A percentile compares a stretch with the other conserved stretches of the same genome.
phyloP scores from a whole-genome alignment of 352 stramenopile genomes.

The Hyaloperonospora arabidopsidis region DNA sequence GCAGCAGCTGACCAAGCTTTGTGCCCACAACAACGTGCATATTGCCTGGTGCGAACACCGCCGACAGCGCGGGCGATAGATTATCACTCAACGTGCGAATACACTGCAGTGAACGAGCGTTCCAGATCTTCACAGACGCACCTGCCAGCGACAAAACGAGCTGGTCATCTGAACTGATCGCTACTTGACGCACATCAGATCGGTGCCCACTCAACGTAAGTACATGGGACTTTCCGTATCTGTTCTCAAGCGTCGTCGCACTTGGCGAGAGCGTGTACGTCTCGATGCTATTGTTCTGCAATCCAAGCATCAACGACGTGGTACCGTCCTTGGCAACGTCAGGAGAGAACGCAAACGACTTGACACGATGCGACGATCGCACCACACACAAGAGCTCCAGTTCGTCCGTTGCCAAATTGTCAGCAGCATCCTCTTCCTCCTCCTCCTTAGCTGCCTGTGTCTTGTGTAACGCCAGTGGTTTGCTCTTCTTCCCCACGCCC shows the following conservation, averaged over 20 bases:
- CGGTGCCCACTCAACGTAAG: slow-evolving; percentile 84
- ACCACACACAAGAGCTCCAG: slow-evolving; percentile 82
- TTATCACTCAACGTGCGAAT: slow-evolving; percentile 83
- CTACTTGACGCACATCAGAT: slow-evolving; percentile 86
- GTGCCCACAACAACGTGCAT: slow-evolving; percentile 95
- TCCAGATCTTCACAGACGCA: slow-evolving; percentile 90
- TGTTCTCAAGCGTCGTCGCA: slow-evolving; percentile 51
- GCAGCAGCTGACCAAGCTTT: slow-evolving; percentile 90
- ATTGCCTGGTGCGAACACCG: slow-evolving; percentile 93
- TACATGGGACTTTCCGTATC: slow-evolving; percentile 57
- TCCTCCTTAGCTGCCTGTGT: slow-evolving; percentile 33
- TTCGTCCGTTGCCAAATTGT: slow-evolving; percentile 74
- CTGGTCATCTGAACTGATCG: slow-evolving; percentile 84
- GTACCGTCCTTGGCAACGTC: slow-evolving; percentile 76
- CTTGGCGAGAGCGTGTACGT: slow-evolving; percentile 67
- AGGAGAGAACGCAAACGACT: slow-evolving; percentile 82
- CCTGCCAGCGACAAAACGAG: slow-evolving; percentile 85
- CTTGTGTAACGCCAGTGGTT: slow-evolving; percentile 29
- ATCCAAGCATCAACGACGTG: slow-evolving; percentile 74
- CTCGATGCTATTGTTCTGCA: slow-evolving; percentile 90
- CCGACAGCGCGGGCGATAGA: slow-evolving; percentile 86
- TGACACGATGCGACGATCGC: slow-evolving; percentile 77
- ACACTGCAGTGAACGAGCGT: slow-evolving; percentile 83
- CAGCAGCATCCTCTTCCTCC: slow-evolving; percentile 43
- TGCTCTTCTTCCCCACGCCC: slow-evolving; percentile 20